Percentiles rank a stretch among this genome's conserved stretches.
phyloP scores from a whole-genome alignment of 176 grass and related monocot genomes.

The Puccinellia tenuiflora region DNA sequence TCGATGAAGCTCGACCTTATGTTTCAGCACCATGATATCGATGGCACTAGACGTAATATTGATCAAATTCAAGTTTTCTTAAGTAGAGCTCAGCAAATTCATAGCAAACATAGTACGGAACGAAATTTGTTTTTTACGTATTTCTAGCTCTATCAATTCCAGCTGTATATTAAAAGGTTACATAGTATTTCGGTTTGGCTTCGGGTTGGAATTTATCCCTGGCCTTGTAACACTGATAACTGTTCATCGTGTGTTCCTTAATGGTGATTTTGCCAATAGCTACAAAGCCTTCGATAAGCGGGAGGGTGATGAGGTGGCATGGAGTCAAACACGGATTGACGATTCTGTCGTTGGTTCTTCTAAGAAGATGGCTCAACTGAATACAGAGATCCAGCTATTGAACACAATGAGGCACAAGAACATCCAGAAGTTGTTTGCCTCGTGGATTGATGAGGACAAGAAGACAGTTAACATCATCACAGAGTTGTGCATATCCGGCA shows the following conservation, averaged over 20 bases:
- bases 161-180: too few relatives aligned
- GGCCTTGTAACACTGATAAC: background rate
- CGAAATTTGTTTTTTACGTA: background rate
- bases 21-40: background rate
- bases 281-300: slow-evolving; percentile 55
- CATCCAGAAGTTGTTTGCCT: slow-evolving; percentile 40
- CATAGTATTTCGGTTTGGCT: background rate
- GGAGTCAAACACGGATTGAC: slow-evolving; percentile 41
- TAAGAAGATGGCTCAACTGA: slow-evolving; percentile 37
- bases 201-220: background rate
- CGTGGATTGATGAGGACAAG: slow-evolving; percentile 43
- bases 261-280: slow-evolving; percentile 28
- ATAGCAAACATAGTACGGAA: background rate
- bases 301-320: slow-evolving; percentile 57
- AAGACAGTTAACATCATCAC: slow-evolving; percentile 50
- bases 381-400: slow-evolving; percentile 31
- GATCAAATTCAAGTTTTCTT: background rate
- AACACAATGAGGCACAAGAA: slow-evolving; percentile 38
- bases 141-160: background rate
- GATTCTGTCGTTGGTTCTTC: slow-evolving; percentile 34
- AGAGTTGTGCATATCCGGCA: slow-evolving; percentile 53
- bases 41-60: background rate
- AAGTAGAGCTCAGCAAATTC: background rate
- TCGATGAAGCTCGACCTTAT: background rate
- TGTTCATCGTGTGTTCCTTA: slow-evolving; percentile 11